Conservation (phyloP, 129 eudicot genomes). For the Helianthus tuberosus region DNA sequence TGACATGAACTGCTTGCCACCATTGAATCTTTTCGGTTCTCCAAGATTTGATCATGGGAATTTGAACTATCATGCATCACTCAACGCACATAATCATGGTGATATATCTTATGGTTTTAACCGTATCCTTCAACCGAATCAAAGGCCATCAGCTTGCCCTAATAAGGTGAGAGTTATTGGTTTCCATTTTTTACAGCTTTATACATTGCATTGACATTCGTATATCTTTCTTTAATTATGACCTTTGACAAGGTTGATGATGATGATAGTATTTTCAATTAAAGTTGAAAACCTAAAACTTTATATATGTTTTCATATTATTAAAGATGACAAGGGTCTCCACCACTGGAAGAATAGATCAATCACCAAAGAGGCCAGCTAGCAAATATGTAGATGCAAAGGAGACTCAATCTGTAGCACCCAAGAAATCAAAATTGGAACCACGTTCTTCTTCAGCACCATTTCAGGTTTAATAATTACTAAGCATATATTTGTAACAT, state of each 20-base stretch:
- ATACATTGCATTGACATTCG: neutral
- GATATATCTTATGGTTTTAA: slow-evolving; percentile 40
- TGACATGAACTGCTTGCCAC: slow-evolving; percentile 66
- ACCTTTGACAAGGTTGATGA: slow-evolving; percentile 31
- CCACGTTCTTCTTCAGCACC: slow-evolving; percentile 84
- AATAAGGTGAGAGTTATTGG: slow-evolving; percentile 38
- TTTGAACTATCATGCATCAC: slow-evolving; percentile 31
- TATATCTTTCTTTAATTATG: slow-evolving; percentile 14
- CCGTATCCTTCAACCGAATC: slow-evolving; percentile 26
- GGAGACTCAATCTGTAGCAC: slow-evolving; percentile 37
- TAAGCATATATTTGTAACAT: no score
- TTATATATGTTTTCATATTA: slow-evolving; percentile 36
- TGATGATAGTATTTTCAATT: slow-evolving; percentile 17
- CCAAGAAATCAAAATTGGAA: slow-evolving; percentile 62
- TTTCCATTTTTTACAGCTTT: neutral
- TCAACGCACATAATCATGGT: slow-evolving; percentile 32
- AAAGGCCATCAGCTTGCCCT: slow-evolving; percentile 40
- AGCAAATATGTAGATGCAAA: slow-evolving; percentile 49
- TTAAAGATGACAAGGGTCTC: slow-evolving; percentile 47
- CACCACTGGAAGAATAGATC: slow-evolving; percentile 27
- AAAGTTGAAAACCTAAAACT: slow-evolving; percentile 23
- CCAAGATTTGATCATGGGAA: slow-evolving; percentile 45
- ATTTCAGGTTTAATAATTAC: slow-evolving; percentile 52
- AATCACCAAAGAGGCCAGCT: slow-evolving; percentile 53
- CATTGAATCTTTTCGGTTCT: slow-evolving; percentile 62